Percentiles rank a stretch among this genome's conserved stretches.
Conservation (phyloP, 2,329 filamentous ascomycete genomes). For the Sarocladium kiliense region DNA sequence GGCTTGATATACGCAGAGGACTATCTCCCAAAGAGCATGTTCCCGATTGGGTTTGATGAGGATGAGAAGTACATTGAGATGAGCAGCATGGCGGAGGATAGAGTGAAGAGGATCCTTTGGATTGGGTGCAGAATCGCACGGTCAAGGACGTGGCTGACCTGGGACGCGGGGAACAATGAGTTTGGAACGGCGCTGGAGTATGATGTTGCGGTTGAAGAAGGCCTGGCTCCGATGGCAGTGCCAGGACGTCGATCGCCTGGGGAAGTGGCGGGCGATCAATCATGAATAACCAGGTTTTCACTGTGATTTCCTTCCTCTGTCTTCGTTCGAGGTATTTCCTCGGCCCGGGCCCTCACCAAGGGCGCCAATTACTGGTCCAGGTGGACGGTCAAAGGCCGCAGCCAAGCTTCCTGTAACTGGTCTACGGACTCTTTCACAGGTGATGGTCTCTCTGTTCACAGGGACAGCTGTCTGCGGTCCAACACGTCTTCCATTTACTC, state of each 20-base stretch:
- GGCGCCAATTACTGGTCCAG: too few species aligned
- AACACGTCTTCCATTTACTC: too few species aligned
- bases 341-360: too few species aligned
- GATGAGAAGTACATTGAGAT: constrained; percentile 62
- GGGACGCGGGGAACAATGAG: constrained; percentile 27
- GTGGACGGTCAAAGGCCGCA: too few species aligned
- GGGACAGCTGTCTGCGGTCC: too few species aligned
- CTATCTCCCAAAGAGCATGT: constrained; percentile 57
- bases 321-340: too few species aligned
- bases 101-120: constrained; percentile 56
- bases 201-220: constrained; percentile 27
- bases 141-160: constrained; percentile 38
- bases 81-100: constrained; percentile 50
- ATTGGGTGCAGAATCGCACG: constrained; percentile 45
- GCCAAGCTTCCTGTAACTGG: too few species aligned
- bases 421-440: too few species aligned
- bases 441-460: too few species aligned
- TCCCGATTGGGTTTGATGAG: constrained; percentile 56
- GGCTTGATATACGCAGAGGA: constrained; percentile 56
- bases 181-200: constrained; percentile 36
- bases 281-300: background rate
- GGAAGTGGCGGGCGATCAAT: background rate
- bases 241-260: background rate
- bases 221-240: background rate
- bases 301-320: background rate